Conservation (phyloP, 805 yeast genomes). For the Ogataea saltuana region DNA sequence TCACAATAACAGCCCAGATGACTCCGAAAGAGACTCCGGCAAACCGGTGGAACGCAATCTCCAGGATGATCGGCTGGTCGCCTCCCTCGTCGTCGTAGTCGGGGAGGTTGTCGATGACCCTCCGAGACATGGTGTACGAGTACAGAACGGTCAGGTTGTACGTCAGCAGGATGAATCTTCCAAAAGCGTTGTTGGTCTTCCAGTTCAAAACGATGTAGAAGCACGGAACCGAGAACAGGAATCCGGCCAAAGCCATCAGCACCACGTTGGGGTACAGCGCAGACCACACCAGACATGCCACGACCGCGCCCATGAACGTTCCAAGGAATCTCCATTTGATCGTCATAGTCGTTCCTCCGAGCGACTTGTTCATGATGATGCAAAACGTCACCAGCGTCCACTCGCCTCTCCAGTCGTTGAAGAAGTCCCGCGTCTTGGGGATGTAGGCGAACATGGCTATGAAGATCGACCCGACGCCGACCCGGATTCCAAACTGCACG, state of each 20-base stretch:
- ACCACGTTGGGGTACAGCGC: conserved; percentile 55
- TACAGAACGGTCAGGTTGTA: conserved; percentile 78
- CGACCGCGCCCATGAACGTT: conserved; percentile 67
- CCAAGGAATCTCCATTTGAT: conserved; percentile 74
- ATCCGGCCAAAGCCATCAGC: conserved; percentile 51
- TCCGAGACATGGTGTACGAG: conserved; percentile 64
- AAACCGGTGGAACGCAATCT: conserved; percentile 78
- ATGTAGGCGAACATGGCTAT: conserved; percentile 68
- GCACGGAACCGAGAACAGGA: conserved; percentile 48
- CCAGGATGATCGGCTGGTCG: conserved; percentile 62
- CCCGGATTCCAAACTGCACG: conserved; percentile 76
- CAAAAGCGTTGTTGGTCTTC: conserved; percentile 63
- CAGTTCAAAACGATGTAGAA: conserved; percentile 64
- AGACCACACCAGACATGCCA: conserved; percentile 63
- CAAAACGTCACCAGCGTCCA: conserved; percentile 84
- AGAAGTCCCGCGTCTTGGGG: conserved; percentile 52
- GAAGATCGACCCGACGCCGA: conserved; percentile 72
- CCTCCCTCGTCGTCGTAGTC: conserved; percentile 66
- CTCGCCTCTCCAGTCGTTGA: conserved; percentile 72
- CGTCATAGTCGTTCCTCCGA: conserved; percentile 83
- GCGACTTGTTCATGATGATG: conserved; percentile 79
- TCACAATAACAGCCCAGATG: conserved; percentile 72
- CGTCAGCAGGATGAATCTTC: conserved; percentile 69
- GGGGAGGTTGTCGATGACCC: conserved; percentile 49
- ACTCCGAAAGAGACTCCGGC: conserved; percentile 73